These are phyloP conservation scores for Penicillium parvum DNA, from an alignment of 495 filamentous ascomycete genomes.

Conservation along the genomic window DNA sequence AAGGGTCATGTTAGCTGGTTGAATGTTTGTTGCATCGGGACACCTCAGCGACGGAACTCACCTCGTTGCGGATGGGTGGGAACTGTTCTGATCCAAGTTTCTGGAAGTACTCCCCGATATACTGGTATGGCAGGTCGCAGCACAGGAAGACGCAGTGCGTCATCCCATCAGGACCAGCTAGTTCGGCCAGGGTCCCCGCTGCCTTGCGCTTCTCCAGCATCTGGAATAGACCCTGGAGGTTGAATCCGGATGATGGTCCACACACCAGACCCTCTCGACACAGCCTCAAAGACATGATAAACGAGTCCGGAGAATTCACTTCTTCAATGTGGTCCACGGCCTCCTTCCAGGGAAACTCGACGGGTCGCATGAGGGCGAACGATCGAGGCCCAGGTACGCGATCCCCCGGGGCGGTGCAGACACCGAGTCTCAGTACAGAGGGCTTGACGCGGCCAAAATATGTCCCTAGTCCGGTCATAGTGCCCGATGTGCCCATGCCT, in stretches of 20 bases:
- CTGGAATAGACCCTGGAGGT: conserved; percentile 50
- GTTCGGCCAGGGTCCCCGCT: conserved; percentile 36
- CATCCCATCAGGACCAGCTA: conserved; percentile 42
- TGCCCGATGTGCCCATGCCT: conserved; percentile 53
- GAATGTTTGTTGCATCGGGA: background rate
- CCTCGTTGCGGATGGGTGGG: conserved; percentile 54
- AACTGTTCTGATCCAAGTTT: conserved; percentile 50
- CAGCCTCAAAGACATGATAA: conserved; percentile 48
- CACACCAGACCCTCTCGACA: conserved; percentile 55
- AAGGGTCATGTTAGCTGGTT: background rate
- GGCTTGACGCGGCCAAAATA: conserved; percentile 53
- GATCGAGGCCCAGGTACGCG: conserved; percentile 54
- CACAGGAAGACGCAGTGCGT: conserved; percentile 57
- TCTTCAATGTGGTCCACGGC: conserved; percentile 51
- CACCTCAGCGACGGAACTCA: conserved; percentile 18
- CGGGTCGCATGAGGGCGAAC: conserved; percentile 46
- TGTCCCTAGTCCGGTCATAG: conserved; percentile 50
- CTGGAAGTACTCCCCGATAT: conserved; percentile 55
- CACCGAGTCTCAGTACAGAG: conserved; percentile 46
- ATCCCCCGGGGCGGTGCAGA: conserved; percentile 53
- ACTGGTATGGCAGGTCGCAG: conserved; percentile 61
- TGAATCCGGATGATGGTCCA: conserved; percentile 58
- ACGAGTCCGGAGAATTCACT: conserved; percentile 51
- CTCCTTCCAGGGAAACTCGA: conserved; percentile 55
- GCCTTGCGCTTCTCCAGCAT: conserved; percentile 46